These are phyloP conservation scores for Vitis rotundifolia DNA, from an alignment of 164 flowering plant genomes.

Conservation along the genomic window DNA sequence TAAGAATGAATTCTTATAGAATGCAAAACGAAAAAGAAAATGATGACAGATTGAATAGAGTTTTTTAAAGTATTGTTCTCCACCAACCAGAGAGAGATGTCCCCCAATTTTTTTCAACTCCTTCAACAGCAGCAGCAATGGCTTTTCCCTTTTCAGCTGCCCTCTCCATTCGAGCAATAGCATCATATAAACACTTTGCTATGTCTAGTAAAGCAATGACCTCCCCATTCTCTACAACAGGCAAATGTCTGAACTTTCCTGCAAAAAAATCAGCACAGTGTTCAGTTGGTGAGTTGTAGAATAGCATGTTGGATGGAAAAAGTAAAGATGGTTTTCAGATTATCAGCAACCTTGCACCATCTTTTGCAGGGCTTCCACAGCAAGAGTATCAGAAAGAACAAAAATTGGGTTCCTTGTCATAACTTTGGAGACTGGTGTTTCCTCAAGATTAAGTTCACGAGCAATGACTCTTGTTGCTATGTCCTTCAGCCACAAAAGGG, in stretches of 20 bases:
- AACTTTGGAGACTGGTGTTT: constrained; percentile 91
- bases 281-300: neutral
- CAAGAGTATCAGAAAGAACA: constrained; percentile 94
- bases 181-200: constrained; percentile 98
- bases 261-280: constrained; percentile 16
- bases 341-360: constrained; percentile 86
- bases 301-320: neutral
- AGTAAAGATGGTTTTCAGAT: constrained; percentile 1
- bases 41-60: neutral
- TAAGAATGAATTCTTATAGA: neutral
- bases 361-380: constrained; percentile 98
- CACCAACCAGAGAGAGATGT: constrained; percentile 72
- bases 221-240: constrained; percentile 97
- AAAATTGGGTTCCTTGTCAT: constrained; percentile 97
- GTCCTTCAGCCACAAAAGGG: constrained; percentile 56
- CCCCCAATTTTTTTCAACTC: constrained; percentile 96
- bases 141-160: constrained; percentile 99
- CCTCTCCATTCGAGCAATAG: constrained; percentile 98
- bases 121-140: constrained; percentile 99
- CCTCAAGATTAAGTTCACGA: constrained; percentile 72
- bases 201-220: constrained; percentile 97
- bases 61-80: neutral
- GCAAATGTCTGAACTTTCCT: constrained; percentile 99
- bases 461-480: constrained; percentile 88
- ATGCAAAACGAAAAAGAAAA: neutral